Conservation (phyloP, 2,329 filamentous ascomycete species). For the Pseudogymnoascus sp. region DNA sequence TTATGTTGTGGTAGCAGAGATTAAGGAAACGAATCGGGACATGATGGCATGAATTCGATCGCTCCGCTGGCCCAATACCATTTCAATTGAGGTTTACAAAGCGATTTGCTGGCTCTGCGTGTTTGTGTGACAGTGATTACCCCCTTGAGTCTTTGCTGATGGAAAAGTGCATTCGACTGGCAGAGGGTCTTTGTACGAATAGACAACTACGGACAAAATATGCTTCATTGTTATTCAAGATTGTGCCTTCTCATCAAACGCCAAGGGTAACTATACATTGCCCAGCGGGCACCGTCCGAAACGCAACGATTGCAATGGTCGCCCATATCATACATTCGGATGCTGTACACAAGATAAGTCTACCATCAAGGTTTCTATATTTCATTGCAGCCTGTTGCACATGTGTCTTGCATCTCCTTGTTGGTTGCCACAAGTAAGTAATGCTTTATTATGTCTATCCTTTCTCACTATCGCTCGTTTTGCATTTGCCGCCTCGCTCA, state of each 20-base stretch:
- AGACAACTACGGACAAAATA: not conserved
- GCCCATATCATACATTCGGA: not conserved
- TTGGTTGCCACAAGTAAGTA: not conserved
- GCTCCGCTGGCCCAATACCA: constrained; percentile 14
- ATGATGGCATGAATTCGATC: constrained; percentile 15
- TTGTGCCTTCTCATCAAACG: not conserved
- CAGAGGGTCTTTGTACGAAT: not conserved
- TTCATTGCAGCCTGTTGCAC: not conserved
- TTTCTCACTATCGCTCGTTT: not conserved
- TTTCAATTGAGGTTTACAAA: constrained; percentile 14
- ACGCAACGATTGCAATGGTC: not conserved
- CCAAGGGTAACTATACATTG: not conserved
- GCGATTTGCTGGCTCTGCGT: not conserved
- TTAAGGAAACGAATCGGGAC: constrained; percentile 14
- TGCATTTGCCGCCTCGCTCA: not conserved
- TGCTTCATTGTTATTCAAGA: not conserved
- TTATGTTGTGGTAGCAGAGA: constrained; percentile 13
- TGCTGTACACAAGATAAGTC: not conserved
- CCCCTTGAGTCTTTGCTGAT: not conserved
- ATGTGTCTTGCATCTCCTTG: not conserved
- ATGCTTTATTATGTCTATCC: not conserved
- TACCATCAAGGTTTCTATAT: not conserved
- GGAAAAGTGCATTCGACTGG: not conserved
- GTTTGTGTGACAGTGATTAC: constrained; percentile 5
- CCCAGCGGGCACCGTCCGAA: not conserved